Evolutionary conservation across 805 yeast genomes (phyloP).

Genomic region (Kuraishia piskuri): DNA sequence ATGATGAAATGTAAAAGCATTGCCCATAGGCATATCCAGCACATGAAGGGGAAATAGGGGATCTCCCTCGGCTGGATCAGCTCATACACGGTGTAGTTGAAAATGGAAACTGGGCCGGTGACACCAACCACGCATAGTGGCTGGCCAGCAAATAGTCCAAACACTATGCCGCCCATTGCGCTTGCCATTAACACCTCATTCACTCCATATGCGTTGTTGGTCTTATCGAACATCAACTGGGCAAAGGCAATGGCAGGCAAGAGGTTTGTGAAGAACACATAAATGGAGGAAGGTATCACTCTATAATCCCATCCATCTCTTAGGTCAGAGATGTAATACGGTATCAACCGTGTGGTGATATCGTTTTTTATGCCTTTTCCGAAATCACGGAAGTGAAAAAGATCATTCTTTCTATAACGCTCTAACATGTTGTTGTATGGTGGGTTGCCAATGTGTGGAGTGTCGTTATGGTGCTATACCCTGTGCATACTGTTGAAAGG

Average conservation of each 20-base stretch:
- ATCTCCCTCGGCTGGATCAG: conserved; percentile 47
- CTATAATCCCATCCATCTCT: conserved; percentile 78
- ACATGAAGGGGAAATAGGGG: conserved; percentile 80
- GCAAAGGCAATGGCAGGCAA: conserved; percentile 95
- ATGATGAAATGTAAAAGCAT: conserved; percentile 71
- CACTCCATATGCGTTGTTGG: conserved; percentile 80
- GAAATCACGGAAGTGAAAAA: conserved; percentile 15
- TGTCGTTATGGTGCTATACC: no score
- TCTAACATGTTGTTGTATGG: neutral
- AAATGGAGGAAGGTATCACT: conserved; percentile 76
- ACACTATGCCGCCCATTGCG: conserved; percentile 83
- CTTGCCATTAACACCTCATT: conserved; percentile 81
- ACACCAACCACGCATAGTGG: conserved; percentile 95
- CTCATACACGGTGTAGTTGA: conserved; percentile 83
- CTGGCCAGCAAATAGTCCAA: conserved; percentile 82
- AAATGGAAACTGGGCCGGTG: conserved; percentile 91
- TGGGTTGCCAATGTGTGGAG: neutral
- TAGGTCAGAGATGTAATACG: conserved; percentile 73
- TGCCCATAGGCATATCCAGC: conserved; percentile 92
- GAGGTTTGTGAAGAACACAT: conserved; percentile 81
- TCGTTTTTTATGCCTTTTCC: conserved; percentile 51
- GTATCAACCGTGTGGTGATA: conserved; percentile 37
- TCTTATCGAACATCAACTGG: conserved; percentile 92
- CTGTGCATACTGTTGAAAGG: no score
- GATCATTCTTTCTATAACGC: conserved; percentile 9